Conservation (phyloP, 2,329 filamentous ascomycete genomes). For the Colletotrichum sp. region DNA sequence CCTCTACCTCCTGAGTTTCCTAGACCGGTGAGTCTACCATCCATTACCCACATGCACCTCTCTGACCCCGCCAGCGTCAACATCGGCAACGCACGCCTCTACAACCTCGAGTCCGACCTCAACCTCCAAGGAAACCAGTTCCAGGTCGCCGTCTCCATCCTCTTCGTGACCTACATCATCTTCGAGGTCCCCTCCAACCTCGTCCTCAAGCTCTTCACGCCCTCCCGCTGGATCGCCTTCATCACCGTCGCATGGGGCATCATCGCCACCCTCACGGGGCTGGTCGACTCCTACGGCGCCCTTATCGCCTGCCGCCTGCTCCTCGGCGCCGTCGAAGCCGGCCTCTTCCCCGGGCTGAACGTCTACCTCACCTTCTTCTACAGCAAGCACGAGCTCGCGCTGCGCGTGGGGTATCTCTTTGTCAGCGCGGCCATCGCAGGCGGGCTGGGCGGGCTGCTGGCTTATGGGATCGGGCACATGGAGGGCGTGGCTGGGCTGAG, state of each 20-base stretch:
- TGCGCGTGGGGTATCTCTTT: constrained; percentile 77
- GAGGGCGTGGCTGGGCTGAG: constrained; percentile 67
- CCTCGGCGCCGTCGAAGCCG: constrained; percentile 72
- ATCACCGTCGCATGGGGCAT: constrained; percentile 71
- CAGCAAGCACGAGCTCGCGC: constrained; percentile 72
- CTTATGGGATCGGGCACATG: constrained; percentile 77
- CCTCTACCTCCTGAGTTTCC: constrained; percentile 76
- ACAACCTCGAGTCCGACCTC: constrained; percentile 68
- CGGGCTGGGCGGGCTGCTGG: constrained; percentile 74
- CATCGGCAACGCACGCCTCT: constrained; percentile 72
- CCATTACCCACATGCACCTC: background rate
- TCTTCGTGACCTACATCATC: constrained; percentile 68
- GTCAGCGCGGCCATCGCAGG: constrained; percentile 74
- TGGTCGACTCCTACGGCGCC: constrained; percentile 68
- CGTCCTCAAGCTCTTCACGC: constrained; percentile 66
- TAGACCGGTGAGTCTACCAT: constrained; percentile 63
- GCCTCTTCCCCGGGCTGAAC: constrained; percentile 72
- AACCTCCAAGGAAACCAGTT: constrained; percentile 70
- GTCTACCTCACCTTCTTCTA: constrained; percentile 80
- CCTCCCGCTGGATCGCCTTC: constrained; percentile 67
- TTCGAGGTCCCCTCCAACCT: constrained; percentile 72
- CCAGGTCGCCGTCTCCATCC: constrained; percentile 69
- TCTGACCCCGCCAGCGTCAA: background rate
- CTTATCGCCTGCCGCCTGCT: constrained; percentile 73
- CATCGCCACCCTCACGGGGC: constrained; percentile 72